Percentiles rank a stretch among this genome's conserved stretches.
phyloP scores from a whole-genome alignment of 306 rosid genomes.

The Cyamopsis tetragonoloba region DNA sequence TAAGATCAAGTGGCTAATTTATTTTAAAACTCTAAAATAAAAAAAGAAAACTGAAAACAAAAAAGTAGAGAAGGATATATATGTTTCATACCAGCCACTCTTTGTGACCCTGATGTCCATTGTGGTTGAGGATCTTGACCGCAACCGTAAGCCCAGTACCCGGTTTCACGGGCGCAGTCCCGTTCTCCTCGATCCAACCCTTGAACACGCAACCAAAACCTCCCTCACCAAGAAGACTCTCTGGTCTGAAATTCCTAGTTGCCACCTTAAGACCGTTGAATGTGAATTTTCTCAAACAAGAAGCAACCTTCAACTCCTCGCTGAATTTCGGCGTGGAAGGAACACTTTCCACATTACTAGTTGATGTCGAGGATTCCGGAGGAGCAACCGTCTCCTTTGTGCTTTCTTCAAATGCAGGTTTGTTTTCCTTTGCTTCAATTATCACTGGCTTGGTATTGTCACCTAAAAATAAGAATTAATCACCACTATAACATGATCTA shows the following conservation, averaged over 20 bases:
- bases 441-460: constrained; percentile 12
- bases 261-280: constrained; percentile 89
- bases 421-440: constrained; percentile 47
- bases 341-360: constrained; percentile 67
- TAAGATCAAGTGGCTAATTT: too few species aligned
- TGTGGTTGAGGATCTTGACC: constrained; percentile 92
- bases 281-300: constrained; percentile 84
- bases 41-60: not conserved
- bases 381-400: constrained; percentile 46
- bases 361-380: constrained; percentile 57
- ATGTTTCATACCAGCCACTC: constrained; percentile 86
- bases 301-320: constrained; percentile 90
- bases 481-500: constrained; percentile 12
- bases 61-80: constrained; percentile 5
- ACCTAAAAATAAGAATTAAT: constrained; percentile 4
- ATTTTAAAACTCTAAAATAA: too few species aligned
- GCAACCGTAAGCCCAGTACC: constrained; percentile 99
- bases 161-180: constrained; percentile 94
- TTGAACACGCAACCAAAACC: constrained; percentile 99
- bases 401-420: constrained; percentile 46
- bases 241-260: constrained; percentile 94
- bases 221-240: constrained; percentile 98
- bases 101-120: constrained; percentile 97
- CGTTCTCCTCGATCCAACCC: constrained; percentile 98
- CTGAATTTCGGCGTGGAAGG: constrained; percentile 72